These are phyloP conservation scores for Eruca vesicaria DNA, from an alignment of 441 rosid species.

Conservation along the genomic window DNA sequence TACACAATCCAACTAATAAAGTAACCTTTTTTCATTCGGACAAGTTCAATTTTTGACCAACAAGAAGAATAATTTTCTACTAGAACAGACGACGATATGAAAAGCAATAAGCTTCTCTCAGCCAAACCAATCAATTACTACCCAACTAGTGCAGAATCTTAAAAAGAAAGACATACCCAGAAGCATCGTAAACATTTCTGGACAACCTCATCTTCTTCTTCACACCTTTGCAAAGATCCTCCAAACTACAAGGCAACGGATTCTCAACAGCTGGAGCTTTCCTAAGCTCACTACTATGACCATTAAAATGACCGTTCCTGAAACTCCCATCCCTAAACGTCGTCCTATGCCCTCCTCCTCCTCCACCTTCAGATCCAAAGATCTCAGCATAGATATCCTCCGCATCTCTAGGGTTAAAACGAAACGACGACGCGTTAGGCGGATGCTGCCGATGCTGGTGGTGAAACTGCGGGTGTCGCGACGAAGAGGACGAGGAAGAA, in stretches of 20 bases:
- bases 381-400: slow-evolving; percentile 81
- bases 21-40: neutral
- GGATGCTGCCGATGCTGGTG: slow-evolving; percentile 35
- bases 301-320: slow-evolving; percentile 36
- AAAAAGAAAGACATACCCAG: slow-evolving; percentile 47
- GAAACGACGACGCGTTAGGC: slow-evolving; percentile 52
- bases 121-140: too few relatives aligned
- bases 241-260: slow-evolving; percentile 66
- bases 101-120: too few relatives aligned
- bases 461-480: slow-evolving; percentile 29
- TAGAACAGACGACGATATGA: too few relatives aligned
- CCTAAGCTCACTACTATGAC: slow-evolving; percentile 38
- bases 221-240: slow-evolving; percentile 75
- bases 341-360: slow-evolving; percentile 39
- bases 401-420: slow-evolving; percentile 72
- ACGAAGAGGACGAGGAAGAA: slow-evolving; percentile 24
- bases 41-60: too few relatives aligned
- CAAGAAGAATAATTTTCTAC: neutral
- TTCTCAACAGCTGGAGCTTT: slow-evolving; percentile 64
- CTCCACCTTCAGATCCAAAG: slow-evolving; percentile 60
- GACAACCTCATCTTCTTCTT: slow-evolving; percentile 73
- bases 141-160: too few relatives aligned
- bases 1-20: slow-evolving; percentile 12
- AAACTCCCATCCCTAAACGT: slow-evolving; percentile 40
- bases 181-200: slow-evolving; percentile 47